Evolutionary conservation across 345 rosid genomes (phyloP).

Genomic region (Sonneratia alba): DNA sequence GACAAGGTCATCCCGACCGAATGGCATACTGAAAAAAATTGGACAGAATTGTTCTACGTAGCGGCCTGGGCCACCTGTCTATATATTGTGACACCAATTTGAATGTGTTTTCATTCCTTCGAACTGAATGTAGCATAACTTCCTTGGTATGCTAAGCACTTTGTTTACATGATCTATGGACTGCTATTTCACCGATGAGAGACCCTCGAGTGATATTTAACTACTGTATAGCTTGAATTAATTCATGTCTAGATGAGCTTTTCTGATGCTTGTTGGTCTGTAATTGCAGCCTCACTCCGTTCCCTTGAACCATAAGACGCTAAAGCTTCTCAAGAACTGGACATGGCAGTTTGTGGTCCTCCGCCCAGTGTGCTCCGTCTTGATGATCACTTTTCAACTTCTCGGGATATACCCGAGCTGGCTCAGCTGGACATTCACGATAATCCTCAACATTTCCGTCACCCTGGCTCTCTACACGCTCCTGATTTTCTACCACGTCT

Average conservation of each 20-base stretch:
- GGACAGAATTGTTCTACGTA: too few species aligned
- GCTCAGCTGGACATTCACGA: constrained; percentile 93
- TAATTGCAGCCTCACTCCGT: constrained; percentile 62
- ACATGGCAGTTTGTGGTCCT: constrained; percentile 93
- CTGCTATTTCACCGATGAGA: too few species aligned
- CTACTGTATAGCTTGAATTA: too few species aligned
- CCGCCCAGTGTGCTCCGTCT: constrained; percentile 67
- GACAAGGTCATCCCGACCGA: too few species aligned
- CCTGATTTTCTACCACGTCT: constrained; percentile 78
- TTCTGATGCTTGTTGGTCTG: neutral
- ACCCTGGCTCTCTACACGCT: constrained; percentile 86
- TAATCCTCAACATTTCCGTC: constrained; percentile 73
- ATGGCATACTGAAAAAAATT: too few species aligned
- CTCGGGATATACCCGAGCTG: constrained; percentile 70
- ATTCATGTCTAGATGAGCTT: neutral
- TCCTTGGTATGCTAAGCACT: too few species aligned
- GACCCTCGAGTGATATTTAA: too few species aligned
- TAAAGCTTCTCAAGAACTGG: constrained; percentile 78
- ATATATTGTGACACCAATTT: too few species aligned
- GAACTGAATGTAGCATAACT: too few species aligned
- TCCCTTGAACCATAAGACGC: constrained; percentile 51
- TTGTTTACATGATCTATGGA: too few species aligned
- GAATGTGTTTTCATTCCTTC: too few species aligned
- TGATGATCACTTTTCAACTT: constrained; percentile 69
- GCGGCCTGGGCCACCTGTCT: too few species aligned